Base-by-base conservation (phyloP, 139 green algal species). In the Spirogloea muscicola region DNA sequence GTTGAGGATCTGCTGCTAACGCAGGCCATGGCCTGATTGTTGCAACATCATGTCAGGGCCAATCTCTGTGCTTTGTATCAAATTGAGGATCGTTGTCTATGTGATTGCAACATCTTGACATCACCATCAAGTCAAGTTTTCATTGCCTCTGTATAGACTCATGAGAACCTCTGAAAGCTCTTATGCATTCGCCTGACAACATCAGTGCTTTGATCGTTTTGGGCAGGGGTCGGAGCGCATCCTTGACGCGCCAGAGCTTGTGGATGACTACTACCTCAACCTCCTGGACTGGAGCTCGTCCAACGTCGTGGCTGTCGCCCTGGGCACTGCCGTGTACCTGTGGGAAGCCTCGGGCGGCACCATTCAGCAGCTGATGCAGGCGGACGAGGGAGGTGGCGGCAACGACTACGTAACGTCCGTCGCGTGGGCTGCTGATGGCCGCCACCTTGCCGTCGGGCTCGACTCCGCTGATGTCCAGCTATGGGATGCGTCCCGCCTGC, bases 211-310 rank as follows among this genome's bases (percentile, higher is more conserved):
- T 51, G 43, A 13, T 10, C 10, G 13, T 10, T 10, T 10, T 10
- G 43, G 43, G 64, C 76, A 86, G 36, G 88, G 85, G 5, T 93
- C 94, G 7, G 91, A 97, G 66, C 87, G 91, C 58, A 96, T 98
- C 69, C 84, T 98, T 51, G 93, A 97, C 67, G 93, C 94, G 21
- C 94, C 94, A 13, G 93, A 97, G 64, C 86, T 98, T 0, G 72
- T 96, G 27, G 94, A 98, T 65, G 94, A 98, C 82, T 98, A 96
- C 81, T 98, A 98, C 82, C 91, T 98, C 43, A 98, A 98, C 87
- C 87, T 98, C 25, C 77, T 98, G 10, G 94, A 98, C 87, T 98
- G 94, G 94, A 85, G 82, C 65, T 85, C 82, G 67, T 82, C 74
- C 66, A 97, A 97, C 72, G 41, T 85, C 60, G 86, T 96, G 61